Evolutionary conservation across 1,284 basidiomycete species (phyloP), one percentile per base, ranked within the genome.

Genomic region (Psilocybe mexicana): DNA sequence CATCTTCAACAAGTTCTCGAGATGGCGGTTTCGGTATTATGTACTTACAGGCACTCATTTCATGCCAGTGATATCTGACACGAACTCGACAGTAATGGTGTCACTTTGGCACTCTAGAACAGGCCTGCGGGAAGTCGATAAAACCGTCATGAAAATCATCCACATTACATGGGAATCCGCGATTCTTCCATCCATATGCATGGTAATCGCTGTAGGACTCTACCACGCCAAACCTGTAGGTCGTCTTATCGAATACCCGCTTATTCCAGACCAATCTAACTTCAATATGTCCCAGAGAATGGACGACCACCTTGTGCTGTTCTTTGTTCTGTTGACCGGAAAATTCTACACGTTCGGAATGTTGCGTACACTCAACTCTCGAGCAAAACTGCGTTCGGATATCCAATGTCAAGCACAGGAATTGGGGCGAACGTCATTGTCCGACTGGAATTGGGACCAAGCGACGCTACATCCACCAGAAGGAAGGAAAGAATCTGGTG

Each of bases 311-410:
- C 72, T 82, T 14, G 75, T 79, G 48, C 63, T 81, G 3, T 75
- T 81, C 61, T 82, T 83, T 63, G 70, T 78, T 38, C 64, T 83
- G 18, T 67, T 81, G 54, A 79, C 79, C 1, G 81, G 79, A 43
- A 83, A 83, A 63, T 71, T 83, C 56, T 82, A 81, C 42, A 71
- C 74, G 6, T 72, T 81, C 48, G 79, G 79, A 8, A 72, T 82
- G 60, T 65, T 83, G 43, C 76, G 77, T 26, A 78, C 77, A 1
- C 65, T 82, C 24, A 82, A 82, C 66, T 74, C 76, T 36, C 71
- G 81, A 30, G 65, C 65, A 24, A 69, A 71, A 42, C 69, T 82
- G 50, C 76, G 79, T 42, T 65, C 69, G 47, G 67, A 71, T n/a
- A 71, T 81, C 62, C 67, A 72, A 18, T 74, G 75, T 62, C 67